phyloP scores from a whole-genome alignment of 805 yeast genomes.

The Komagataella pastoris region DNA sequence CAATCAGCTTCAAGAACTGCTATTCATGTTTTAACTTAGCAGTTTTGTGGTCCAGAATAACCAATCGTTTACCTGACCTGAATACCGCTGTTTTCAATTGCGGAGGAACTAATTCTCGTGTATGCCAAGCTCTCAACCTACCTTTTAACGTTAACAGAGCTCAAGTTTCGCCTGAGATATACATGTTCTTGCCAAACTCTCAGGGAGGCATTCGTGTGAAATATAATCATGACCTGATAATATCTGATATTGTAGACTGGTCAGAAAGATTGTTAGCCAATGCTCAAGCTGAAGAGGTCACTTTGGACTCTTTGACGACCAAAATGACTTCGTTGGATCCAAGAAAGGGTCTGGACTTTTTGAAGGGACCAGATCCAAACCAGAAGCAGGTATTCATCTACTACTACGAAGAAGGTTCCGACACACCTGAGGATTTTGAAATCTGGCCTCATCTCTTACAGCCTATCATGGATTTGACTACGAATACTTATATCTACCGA shows the following conservation, averaged over 20 bases:
- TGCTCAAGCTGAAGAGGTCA: slow-evolving; percentile 22
- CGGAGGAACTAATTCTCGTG: slow-evolving; percentile 22
- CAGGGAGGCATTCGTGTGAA: slow-evolving; percentile 32
- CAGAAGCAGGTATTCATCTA: slow-evolving; percentile 28
- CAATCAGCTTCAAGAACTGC: slow-evolving; percentile 25
- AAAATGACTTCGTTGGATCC: slow-evolving; percentile 8
- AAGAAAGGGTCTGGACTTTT: neutral
- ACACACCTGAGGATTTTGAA: slow-evolving; percentile 47
- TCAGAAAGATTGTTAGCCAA: slow-evolving; percentile 33
- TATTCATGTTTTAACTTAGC: slow-evolving; percentile 36
- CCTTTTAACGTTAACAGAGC: slow-evolving; percentile 1
- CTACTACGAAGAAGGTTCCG: slow-evolving; percentile 33
- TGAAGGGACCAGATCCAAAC: neutral
- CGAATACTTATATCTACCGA: slow-evolving; percentile 38
- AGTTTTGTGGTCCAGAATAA: slow-evolving; percentile 43
- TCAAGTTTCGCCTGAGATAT: slow-evolving; percentile 9
- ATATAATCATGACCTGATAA: slow-evolving; percentile 14
- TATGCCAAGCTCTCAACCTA: slow-evolving; percentile 42
- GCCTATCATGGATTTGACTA: slow-evolving; percentile 42
- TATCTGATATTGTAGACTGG: slow-evolving; percentile 25
- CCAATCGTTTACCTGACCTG: slow-evolving; percentile 28
- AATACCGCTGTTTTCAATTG: slow-evolving; percentile 51
- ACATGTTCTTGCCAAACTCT: slow-evolving; percentile 38
- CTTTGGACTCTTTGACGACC: slow-evolving; percentile 9
- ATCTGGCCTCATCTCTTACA: slow-evolving; percentile 48